Percentiles rank a stretch among this genome's conserved stretches.
phyloP scores from a whole-genome alignment of 2,329 filamentous ascomycete genomes.

The Parafenestella ontariensis region DNA sequence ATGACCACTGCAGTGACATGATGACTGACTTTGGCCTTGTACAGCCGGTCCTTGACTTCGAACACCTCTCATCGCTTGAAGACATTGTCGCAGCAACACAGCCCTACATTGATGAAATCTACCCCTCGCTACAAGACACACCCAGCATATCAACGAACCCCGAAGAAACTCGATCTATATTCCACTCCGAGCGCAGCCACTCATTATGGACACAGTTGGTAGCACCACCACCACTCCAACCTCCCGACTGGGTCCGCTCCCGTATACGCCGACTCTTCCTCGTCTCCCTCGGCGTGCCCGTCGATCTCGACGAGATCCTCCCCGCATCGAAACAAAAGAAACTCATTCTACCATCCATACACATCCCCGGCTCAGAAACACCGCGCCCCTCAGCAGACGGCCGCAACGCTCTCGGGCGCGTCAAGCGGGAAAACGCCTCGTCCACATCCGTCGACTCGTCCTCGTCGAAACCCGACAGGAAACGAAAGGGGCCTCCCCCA shows the following conservation, averaged over 20 bases:
- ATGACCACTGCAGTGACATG: conserved; percentile 31
- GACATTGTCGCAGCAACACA: conserved; percentile 67
- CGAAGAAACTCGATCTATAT: conserved; percentile 40
- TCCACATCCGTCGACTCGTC: conserved; percentile 49
- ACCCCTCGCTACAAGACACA: conserved; percentile 56
- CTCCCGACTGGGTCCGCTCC: conserved; percentile 96
- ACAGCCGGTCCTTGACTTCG: conserved; percentile 73
- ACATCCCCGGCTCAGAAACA: conserved; percentile 47
- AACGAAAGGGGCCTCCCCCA: conserved; percentile 66
- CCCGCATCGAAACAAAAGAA: conserved; percentile 99
- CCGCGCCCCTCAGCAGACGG: conserved; percentile 48
- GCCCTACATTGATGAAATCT: conserved; percentile 68
- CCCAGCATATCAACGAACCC: conserved; percentile 51
- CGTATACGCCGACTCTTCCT: conserved; percentile 94
- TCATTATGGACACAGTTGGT: conserved; percentile 97
- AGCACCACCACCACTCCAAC: conserved; percentile 90
- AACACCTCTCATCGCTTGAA: conserved; percentile 64
- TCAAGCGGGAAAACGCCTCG: conserved; percentile 50
- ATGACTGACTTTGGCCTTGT: conserved; percentile 35
- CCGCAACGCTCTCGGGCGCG: conserved; percentile 46
- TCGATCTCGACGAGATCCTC: conserved; percentile 96
- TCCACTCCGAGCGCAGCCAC: conserved; percentile 83
- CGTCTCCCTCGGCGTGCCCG: conserved; percentile 92
- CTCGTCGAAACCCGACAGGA: conserved; percentile 50
- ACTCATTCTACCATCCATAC: conserved; percentile 84